Base-by-base conservation (phyloP, 2,329 filamentous ascomycete species). In the Fusarium pseudocircinatum region DNA sequence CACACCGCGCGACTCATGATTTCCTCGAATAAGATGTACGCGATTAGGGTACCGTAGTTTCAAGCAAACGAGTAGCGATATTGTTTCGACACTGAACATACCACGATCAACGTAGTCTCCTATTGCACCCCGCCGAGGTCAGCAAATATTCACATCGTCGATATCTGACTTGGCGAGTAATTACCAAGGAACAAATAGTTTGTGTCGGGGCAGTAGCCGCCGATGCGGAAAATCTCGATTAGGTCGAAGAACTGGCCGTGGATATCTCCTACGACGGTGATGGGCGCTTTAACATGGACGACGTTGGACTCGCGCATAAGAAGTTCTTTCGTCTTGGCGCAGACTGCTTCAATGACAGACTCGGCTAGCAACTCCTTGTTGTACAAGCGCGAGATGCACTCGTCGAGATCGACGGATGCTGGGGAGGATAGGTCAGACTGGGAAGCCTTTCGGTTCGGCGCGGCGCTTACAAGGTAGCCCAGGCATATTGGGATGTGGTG, bases 251-350 rank as follows among this genome's bases (percentile, higher is more conserved):
- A 99, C 84, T 99, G 96, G 67, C 96, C 96, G 83, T 99, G 96
- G 76, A 99, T 99, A 82, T 99, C 96, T 75, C 96, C 96, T 43
- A 99, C 96, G 15, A 99, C 96, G 22, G 96, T 99, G 67, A 99
- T 94, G 4, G 96, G 96, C 37, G 96, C 95, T 78, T 91, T 91
- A 72, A 99, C 97, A 83, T 99, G 96, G 69, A 99, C 96, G 72
- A 99, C 96, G 84, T 99, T 99, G 89, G 96, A 98, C 90, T 99
- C 96, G 81, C 97, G 96, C 96, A 99, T 99, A 77, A 99, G 89
- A 77, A 99, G 88, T 86, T 99, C 96, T 82, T 99, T 99, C 28
- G 97, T 96, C 84, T 99, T 99, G 83, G 96, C 95, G 86, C 96
- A 99, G 90, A 99, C 96, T 79, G 96, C 96, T 86, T 99, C 96